Evolutionary conservation across 495 filamentous ascomycete species (phyloP), one percentile per base, ranked within the genome.

Genomic region (Thermothielavioides terrestris): DNA sequence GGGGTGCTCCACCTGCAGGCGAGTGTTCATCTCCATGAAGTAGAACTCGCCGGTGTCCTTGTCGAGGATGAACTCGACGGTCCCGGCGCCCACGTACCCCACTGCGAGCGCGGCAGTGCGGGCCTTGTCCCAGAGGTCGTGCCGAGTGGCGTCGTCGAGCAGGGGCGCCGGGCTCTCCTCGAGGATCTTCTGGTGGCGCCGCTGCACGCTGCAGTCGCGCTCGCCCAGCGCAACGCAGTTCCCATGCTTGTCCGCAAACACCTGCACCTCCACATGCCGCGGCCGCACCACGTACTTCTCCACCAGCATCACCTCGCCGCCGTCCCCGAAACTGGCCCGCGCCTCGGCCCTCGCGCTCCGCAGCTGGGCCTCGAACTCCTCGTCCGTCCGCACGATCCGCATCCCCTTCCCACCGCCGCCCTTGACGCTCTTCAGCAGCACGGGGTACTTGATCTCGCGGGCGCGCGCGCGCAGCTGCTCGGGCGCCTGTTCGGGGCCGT

Each of bases 21-120:
- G 78, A 0, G 92, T 96, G 69, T 98, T 98, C 92, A 97, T 97
- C 68, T 98, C 92, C 92, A 98, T 97, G 68, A 99, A 99, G 73
- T 88, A 99, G 68, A 97, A 97, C 37, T 90, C 77, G 7, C 85
- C 86, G 0, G 83, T 84, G 52, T 96, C 94, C 58, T 92, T 94
- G 71, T 99, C 94, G 49, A 99, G 90, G 50, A 99, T 99, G 65
- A 96, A 98, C 63, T 99, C 92, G 6, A 99, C 92, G 0, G 92
- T 99, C 3, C 92, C 92, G 18, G 92, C 92, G 18, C 92, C 94
- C 59, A 94, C 86, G 59, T 99, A 99, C 12, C 86, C 87, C 12
- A 97, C 94, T 2, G 92, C 91, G 37, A 89, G 66, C 1, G 92
- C 92, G 12, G 92, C 94, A 10, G 84, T 82, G 56, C 89, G 71